phyloP scores from a whole-genome alignment of 139 green algal species.

The Volvox reticuliferus region DNA sequence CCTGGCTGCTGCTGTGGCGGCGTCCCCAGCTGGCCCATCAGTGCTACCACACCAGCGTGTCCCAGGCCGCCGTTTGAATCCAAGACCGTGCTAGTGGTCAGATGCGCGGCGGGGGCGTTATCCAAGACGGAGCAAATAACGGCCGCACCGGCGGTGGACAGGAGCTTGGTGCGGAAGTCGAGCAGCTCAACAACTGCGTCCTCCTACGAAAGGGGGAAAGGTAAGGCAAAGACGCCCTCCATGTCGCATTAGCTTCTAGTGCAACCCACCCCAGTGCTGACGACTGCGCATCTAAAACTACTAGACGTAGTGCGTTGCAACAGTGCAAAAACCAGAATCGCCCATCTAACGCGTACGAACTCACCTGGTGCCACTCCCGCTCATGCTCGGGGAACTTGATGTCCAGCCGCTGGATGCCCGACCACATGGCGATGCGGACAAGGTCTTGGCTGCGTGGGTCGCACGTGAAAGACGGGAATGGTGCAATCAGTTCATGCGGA shows the following conservation, averaged over 20 bases:
- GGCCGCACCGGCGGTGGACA: not conserved
- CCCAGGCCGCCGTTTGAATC: not conserved
- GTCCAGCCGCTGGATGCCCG: conserved; percentile 28
- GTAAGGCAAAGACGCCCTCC: not conserved
- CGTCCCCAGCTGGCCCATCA: not conserved
- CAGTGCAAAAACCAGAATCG: too few relatives aligned
- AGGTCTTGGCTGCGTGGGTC: conserved; percentile 35
- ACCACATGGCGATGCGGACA: conserved; percentile 46
- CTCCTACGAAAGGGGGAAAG: conserved; percentile 8
- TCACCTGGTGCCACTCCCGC: conserved; percentile 48
- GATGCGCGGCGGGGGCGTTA: conserved; percentile 14
- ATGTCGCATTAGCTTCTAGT: too few relatives aligned
- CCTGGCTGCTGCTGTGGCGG: not conserved
- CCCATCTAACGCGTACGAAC: not conserved
- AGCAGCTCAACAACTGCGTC: conserved; percentile 24
- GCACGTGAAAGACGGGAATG: too few relatives aligned
- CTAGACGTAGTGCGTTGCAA: too few relatives aligned
- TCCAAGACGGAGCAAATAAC: conserved; percentile 44
- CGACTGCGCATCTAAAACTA: too few relatives aligned
- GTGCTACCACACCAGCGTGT: not conserved
- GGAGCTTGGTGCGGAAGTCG: conserved; percentile 31
- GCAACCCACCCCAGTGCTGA: too few relatives aligned
- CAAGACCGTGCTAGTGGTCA: not conserved
- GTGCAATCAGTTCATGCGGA: too few relatives aligned
- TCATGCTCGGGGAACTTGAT: conserved; percentile 52